phyloP scores from a whole-genome alignment of 192 early-diverging fungal genomes.

The Coemansia sp. region DNA sequence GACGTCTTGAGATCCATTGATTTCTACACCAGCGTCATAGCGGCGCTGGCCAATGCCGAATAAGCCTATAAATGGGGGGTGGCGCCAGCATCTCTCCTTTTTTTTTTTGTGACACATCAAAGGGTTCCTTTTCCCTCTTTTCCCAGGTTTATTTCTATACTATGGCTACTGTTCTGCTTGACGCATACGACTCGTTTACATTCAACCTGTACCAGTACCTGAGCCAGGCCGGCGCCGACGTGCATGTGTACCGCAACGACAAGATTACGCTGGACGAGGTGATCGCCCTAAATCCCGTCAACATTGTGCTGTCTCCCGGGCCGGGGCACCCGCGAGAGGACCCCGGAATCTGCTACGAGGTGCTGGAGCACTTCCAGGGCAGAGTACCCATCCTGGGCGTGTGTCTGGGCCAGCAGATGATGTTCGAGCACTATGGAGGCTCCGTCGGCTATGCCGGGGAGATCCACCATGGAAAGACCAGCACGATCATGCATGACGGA shows the following conservation, averaged over 20 bases:
- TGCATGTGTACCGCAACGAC: slow-evolving; percentile 92
- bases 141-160: too few species aligned
- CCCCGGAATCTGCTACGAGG: slow-evolving; percentile 87
- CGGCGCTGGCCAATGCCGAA: slow-evolving; percentile 56
- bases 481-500: slow-evolving; percentile 85
- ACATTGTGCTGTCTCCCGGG: slow-evolving; percentile 96
- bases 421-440: slow-evolving; percentile 95
- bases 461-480: slow-evolving; percentile 96
- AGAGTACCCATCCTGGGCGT: slow-evolving; percentile 96
- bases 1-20: slow-evolving; percentile 69
- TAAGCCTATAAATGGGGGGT: too few species aligned
- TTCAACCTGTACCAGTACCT: slow-evolving; percentile 99
- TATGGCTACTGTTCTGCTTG: slow-evolving; percentile 75
- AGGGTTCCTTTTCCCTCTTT: too few species aligned
- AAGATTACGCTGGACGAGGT: slow-evolving; percentile 85
- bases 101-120: too few species aligned
- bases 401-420: slow-evolving; percentile 97
- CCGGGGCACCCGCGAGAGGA: slow-evolving; percentile 90
- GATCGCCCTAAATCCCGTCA: slow-evolving; percentile 76
- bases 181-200: slow-evolving; percentile 99
- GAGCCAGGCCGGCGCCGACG: slow-evolving; percentile 84
- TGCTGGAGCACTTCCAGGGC: slow-evolving; percentile 84
- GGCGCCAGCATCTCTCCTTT: not conserved
- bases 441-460: slow-evolving; percentile 91
- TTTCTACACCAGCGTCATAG: slow-evolving; percentile 68